Conservation (phyloP, 2,329 filamentous ascomycete genomes). For the Metarhizium album region DNA sequence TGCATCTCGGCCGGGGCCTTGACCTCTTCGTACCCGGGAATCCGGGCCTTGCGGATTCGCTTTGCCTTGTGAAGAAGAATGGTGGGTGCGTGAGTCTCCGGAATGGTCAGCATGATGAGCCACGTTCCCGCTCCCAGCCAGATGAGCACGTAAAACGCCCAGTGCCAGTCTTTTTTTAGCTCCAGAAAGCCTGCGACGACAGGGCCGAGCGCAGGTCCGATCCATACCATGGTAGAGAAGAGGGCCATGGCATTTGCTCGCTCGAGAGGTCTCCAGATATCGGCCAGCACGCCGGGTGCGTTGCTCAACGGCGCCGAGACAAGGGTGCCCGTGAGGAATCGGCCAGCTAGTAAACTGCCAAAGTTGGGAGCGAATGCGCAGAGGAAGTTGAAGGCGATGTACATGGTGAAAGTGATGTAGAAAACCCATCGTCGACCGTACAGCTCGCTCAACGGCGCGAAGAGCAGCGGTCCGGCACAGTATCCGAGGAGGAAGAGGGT, state of each 20-base stretch:
- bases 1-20: slow-evolving; percentile 35
- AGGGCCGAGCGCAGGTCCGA: slow-evolving; percentile 42
- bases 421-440: slow-evolving; percentile 45
- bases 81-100: slow-evolving; percentile 42
- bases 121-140: slow-evolving; percentile 29
- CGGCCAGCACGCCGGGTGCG: slow-evolving; percentile 39
- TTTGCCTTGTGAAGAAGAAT: slow-evolving; percentile 43
- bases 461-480: slow-evolving; percentile 46
- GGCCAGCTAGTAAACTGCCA: slow-evolving; percentile 38
- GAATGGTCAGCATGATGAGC: slow-evolving; percentile 43
- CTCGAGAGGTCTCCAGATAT: slow-evolving; percentile 41
- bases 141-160: slow-evolving; percentile 38
- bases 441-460: slow-evolving; percentile 47
- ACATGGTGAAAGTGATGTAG: slow-evolving; percentile 35
- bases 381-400: slow-evolving; percentile 40
- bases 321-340: slow-evolving; percentile 45
- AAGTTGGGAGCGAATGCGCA: slow-evolving; percentile 46
- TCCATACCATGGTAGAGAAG: slow-evolving; percentile 42
- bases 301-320: slow-evolving; percentile 39
- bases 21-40: slow-evolving; percentile 41
- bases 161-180: slow-evolving; percentile 42
- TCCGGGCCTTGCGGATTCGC: slow-evolving; percentile 35
- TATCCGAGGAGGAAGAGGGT: slow-evolving; percentile 46
- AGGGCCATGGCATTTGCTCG: slow-evolving; percentile 43
- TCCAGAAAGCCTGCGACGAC: slow-evolving; percentile 46